Base-by-base conservation (phyloP, 2,329 filamentous ascomycete species). In the Ophiostoma perfectum region DNA sequence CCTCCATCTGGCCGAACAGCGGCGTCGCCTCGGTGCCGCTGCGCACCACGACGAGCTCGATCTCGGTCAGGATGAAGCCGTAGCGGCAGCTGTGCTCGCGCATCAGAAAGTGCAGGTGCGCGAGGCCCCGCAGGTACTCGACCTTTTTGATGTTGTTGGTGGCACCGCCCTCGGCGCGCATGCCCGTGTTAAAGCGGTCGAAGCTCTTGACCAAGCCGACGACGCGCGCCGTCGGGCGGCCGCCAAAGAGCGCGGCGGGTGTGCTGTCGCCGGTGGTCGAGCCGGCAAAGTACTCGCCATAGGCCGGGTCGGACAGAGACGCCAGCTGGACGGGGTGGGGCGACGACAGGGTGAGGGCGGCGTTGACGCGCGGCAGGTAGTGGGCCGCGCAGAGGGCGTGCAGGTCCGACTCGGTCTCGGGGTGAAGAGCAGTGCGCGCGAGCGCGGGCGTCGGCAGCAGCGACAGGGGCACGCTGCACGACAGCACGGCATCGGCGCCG, bases 51-150 rank as follows among this genome's bases (percentile, higher is more conserved):
- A 97, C 89, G 8, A 97, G 88, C 80, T 98, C 94, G 74, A 97
- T 97, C 80, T 97, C 94, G 0, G 92, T 97, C 75, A 97, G 88
- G 78, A 98, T 94, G 82, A 97, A 98, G 67, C 94, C 94, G 78
- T 97, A 98, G 70, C 94, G 89, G 76, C 92, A 96, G 73, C 89
- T 88, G 80, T 97, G 91, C 80, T 96, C 92, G 77, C 94, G 92
- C 92, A 97, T 97, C 75, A 89, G 88, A 76, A 91, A 87, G 79
- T 98, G 94, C 62, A 97, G 82, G 74, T 96, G 92, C 0, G 93
- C 85, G 5, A 98, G 86, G 1, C 92, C 92, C 66, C 90, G 89
- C 27, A 97, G 88, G 80, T 97, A 97, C 78, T 94, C 88, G 69
- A 97, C 91, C 69, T 91, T 90, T 79, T 93, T 90, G 78, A 92